phyloP scores from a whole-genome alignment of 441 rosid genomes.

The Croton laevigatus region DNA sequence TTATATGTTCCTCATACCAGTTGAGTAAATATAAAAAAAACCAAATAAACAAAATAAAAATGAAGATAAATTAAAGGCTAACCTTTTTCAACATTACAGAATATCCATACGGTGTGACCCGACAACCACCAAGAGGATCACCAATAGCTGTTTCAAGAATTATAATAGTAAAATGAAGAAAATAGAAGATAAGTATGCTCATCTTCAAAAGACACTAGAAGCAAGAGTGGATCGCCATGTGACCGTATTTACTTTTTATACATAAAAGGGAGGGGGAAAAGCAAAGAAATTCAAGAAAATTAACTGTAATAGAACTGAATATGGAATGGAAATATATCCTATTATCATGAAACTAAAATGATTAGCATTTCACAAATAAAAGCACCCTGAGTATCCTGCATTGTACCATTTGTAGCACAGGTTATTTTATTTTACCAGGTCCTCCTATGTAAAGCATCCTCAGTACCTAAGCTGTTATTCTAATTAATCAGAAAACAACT shows the following conservation, averaged over 20 bases:
- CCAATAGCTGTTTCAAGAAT: conserved; percentile 52
- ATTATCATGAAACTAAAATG: neutral
- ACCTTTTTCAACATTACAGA: conserved; percentile 85
- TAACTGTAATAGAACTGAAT: neutral
- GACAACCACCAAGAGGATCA: conserved; percentile 94
- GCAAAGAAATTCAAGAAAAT: neutral
- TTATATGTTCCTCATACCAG: neutral
- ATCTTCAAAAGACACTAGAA: neutral
- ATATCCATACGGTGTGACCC: conserved; percentile 85
- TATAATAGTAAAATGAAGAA: neutral
- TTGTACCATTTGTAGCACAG: neutral
- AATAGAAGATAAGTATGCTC: neutral
- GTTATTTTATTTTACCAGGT: neutral
- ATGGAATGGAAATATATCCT: neutral
- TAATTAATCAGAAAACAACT: neutral
- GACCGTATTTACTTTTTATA: neutral
- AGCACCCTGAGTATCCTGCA: neutral
- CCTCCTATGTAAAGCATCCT: neutral
- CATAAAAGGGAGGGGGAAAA: neutral
- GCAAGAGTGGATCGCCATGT: neutral
- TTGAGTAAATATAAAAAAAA: conserved; percentile 4
- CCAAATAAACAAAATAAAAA: neutral
- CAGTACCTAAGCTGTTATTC: neutral
- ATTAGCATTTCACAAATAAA: neutral
- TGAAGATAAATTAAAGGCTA: conserved; percentile 14